These are phyloP conservation scores for Citrullus mucosospermus DNA, from an alignment of 306 rosid species.

Conservation along the genomic window DNA sequence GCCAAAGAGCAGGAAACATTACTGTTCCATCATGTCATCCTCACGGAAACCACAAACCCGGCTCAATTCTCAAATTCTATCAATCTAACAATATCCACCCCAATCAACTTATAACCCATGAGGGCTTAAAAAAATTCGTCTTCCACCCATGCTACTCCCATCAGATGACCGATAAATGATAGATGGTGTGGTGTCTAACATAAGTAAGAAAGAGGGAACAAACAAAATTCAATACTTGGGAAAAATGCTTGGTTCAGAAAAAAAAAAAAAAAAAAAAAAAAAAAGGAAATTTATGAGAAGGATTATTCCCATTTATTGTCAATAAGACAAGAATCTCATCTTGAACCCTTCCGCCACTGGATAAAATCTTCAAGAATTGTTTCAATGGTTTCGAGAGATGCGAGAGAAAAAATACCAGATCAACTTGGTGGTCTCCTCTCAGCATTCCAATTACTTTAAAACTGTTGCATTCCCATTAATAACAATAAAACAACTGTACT, in stretches of 20 bases:
- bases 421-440: too few species aligned
- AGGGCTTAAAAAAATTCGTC: slow-evolving; percentile 20
- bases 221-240: too few species aligned
- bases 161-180: not conserved
- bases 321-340: not conserved
- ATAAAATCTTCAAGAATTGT: not conserved
- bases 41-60: slow-evolving; percentile 44
- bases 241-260: too few species aligned
- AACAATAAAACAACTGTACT: not conserved
- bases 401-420: too few species aligned
- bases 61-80: slow-evolving; percentile 34
- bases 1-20: slow-evolving; percentile 30
- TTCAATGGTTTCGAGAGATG: not conserved
- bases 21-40: slow-evolving; percentile 44
- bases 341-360: not conserved
- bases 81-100: slow-evolving; percentile 33
- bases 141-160: slow-evolving; percentile 40
- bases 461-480: not conserved
- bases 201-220: not conserved
- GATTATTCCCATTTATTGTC: not conserved
- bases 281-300: too few species aligned
- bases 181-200: not conserved
- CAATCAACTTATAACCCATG: slow-evolving; percentile 62
- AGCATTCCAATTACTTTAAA: too few species aligned
- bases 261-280: too few species aligned